Evolutionary conservation across 2,329 filamentous ascomycete species (phyloP).

Genomic region (Periconia sp.): DNA sequence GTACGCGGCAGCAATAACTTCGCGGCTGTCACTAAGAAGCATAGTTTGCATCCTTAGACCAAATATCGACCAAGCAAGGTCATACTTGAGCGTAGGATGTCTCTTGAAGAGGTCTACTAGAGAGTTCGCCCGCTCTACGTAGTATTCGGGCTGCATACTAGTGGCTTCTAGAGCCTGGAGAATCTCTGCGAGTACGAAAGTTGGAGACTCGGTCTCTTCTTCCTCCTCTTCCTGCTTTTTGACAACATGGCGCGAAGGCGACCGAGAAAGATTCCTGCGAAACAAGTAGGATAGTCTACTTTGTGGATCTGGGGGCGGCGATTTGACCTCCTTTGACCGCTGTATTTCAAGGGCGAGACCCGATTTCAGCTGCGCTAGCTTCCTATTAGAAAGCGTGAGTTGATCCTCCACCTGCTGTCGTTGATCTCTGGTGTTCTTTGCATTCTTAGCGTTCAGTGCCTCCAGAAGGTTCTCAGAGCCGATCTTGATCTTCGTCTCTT

Average conservation of each 20-base stretch:
- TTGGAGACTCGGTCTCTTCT: conserved; percentile 81
- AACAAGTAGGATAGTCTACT: conserved; percentile 65
- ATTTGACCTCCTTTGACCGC: conserved; percentile 61
- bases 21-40: conserved; percentile 92
- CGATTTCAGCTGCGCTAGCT: conserved; percentile 64
- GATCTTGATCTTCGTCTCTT: conserved; percentile 97
- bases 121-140: conserved; percentile 89
- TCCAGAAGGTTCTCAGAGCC: conserved; percentile 98
- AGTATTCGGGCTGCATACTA: conserved; percentile 90
- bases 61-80: conserved; percentile 94
- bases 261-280: conserved; percentile 60
- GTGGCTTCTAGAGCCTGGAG: conserved; percentile 87
- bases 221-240: conserved; percentile 71
- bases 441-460: conserved; percentile 90
- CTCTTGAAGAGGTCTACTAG: conserved; percentile 96
- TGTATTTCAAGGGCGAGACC: conserved; percentile 67
- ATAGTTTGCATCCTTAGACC: conserved; percentile 92
- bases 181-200: conserved; percentile 87
- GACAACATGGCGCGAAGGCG: conserved; percentile 53
- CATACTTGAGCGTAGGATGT: conserved; percentile 92
- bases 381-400: conserved; percentile 83
- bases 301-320: conserved; percentile 52
- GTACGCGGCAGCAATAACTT: conserved; percentile 94
- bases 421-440: conserved; percentile 85
- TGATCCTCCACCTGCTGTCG: conserved; percentile 72